Percentiles rank a stretch among this genome's conserved stretches.
Evolutionary conservation across 2,329 filamentous ascomycete species (phyloP).

Genomic region (Microdochium bolleyi): DNA sequence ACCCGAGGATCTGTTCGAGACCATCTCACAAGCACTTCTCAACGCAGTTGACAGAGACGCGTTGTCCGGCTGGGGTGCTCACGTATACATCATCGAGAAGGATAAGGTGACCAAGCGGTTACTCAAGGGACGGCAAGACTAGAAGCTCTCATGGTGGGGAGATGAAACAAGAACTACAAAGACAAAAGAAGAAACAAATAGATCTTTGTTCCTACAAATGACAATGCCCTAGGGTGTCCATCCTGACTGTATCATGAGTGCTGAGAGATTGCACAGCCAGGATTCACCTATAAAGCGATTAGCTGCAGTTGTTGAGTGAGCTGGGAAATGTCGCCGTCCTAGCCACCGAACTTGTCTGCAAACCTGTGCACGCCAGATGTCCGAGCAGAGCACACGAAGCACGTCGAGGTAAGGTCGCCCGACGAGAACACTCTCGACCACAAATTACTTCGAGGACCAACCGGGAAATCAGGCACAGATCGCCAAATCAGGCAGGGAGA

Average conservation of each 20-base stretch:
- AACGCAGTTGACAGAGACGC: slow-evolving; percentile 97
- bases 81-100: slow-evolving; percentile 99
- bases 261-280: too few species aligned
- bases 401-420: too few species aligned
- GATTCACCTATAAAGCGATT: too few species aligned
- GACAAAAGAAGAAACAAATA: background rate
- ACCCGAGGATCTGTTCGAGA: slow-evolving; percentile 95
- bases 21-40: slow-evolving; percentile 88
- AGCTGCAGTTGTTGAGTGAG: too few species aligned
- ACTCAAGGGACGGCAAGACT: slow-evolving; percentile 96
- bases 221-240: background rate
- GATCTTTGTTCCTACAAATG: background rate
- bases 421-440: too few species aligned
- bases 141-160: slow-evolving; percentile 21
- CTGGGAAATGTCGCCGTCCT: too few species aligned
- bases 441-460: too few species aligned
- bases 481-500: too few species aligned
- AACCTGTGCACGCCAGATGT: too few species aligned
- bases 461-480: too few species aligned
- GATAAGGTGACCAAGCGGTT: slow-evolving; percentile 99
- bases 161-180: background rate
- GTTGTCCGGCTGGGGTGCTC: slow-evolving; percentile 93
- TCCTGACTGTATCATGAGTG: background rate
- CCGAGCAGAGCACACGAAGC: too few species aligned
- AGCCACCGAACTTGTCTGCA: too few species aligned